Evolutionary conservation across 2,329 filamentous ascomycete genomes (phyloP).

Genomic region (Lachnellula suecica): DNA sequence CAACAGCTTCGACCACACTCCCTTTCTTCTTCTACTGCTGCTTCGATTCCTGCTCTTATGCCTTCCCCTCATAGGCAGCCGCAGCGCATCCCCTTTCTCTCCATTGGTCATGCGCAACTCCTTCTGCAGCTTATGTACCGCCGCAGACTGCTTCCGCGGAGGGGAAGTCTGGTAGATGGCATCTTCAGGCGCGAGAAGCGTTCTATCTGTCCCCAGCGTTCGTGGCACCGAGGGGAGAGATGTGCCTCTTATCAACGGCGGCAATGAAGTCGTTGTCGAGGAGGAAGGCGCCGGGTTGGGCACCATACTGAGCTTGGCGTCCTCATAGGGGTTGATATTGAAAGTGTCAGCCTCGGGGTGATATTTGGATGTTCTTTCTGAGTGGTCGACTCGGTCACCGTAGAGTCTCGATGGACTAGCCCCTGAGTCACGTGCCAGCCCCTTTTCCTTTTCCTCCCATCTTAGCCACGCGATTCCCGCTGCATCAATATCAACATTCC

Average conservation of each 20-base stretch:
- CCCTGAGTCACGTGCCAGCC: slow-evolving; percentile 10
- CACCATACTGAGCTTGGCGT: slow-evolving; percentile 27
- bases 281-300: slow-evolving; percentile 27
- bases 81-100: slow-evolving; percentile 13
- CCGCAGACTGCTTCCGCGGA: slow-evolving; percentile 47
- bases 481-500: too few species aligned
- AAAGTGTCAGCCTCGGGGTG: slow-evolving; percentile 10
- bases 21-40: slow-evolving; percentile 59
- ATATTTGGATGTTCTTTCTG: neutral
- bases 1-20: slow-evolving; percentile 89
- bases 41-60: slow-evolving; percentile 43
- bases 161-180: slow-evolving; percentile 68
- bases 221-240: slow-evolving; percentile 20
- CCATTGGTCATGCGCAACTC: slow-evolving; percentile 34
- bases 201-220: slow-evolving; percentile 47
- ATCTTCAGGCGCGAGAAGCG: slow-evolving; percentile 79
- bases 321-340: slow-evolving; percentile 11
- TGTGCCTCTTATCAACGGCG: slow-evolving; percentile 25
- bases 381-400: slow-evolving; percentile 4
- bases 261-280: slow-evolving; percentile 18
- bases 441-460: too few species aligned
- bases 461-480: too few species aligned
- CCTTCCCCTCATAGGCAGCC: slow-evolving; percentile 22
- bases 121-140: slow-evolving; percentile 41
- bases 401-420: too few species aligned